Conservation (phyloP, 2,329 filamentous ascomycete genomes). For the Hirsutella thompsonii region DNA sequence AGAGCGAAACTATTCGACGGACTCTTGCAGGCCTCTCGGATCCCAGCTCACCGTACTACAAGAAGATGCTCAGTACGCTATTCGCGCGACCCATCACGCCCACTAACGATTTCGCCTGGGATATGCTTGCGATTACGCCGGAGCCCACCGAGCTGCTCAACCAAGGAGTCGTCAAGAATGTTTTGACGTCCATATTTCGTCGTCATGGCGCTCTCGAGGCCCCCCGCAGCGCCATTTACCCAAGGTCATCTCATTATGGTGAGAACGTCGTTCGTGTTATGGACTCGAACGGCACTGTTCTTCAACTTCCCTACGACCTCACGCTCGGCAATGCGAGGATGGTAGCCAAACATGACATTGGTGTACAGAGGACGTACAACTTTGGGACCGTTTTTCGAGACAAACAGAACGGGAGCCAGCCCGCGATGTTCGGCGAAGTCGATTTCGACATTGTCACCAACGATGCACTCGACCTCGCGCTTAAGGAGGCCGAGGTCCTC, state of each 20-base stretch:
- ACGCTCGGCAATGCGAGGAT: slow-evolving; percentile 79
- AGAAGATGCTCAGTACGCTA: slow-evolving; percentile 76
- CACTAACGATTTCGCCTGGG: slow-evolving; percentile 71
- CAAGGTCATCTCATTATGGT: slow-evolving; percentile 65
- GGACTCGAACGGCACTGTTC: slow-evolving; percentile 70
- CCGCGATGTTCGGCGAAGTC: slow-evolving; percentile 72
- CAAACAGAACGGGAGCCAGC: slow-evolving; percentile 65
- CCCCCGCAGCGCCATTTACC: slow-evolving; percentile 63
- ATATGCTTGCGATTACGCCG: slow-evolving; percentile 46
- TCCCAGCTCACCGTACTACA: slow-evolving; percentile 74
- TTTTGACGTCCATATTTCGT: slow-evolving; percentile 66
- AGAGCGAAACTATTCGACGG: slow-evolving; percentile 79
- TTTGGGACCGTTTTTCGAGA: slow-evolving; percentile 86
- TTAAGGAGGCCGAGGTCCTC: slow-evolving; percentile 88
- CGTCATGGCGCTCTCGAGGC: slow-evolving; percentile 81
- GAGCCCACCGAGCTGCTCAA: slow-evolving; percentile 52
- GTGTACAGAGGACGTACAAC: slow-evolving; percentile 64
- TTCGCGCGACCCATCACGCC: slow-evolving; percentile 66
- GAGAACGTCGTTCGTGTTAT: slow-evolving; percentile 66
- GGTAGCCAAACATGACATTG: slow-evolving; percentile 55
- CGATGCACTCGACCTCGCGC: slow-evolving; percentile 64
- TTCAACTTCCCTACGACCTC: slow-evolving; percentile 90
- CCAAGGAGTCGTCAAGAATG: slow-evolving; percentile 61
- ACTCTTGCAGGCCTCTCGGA: slow-evolving; percentile 73
- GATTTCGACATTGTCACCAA: slow-evolving; percentile 93